A percentile compares a stretch with the other conserved stretches of the same genome.
Conservation (phyloP, 345 rosid genomes). For the Populus deltoides region DNA sequence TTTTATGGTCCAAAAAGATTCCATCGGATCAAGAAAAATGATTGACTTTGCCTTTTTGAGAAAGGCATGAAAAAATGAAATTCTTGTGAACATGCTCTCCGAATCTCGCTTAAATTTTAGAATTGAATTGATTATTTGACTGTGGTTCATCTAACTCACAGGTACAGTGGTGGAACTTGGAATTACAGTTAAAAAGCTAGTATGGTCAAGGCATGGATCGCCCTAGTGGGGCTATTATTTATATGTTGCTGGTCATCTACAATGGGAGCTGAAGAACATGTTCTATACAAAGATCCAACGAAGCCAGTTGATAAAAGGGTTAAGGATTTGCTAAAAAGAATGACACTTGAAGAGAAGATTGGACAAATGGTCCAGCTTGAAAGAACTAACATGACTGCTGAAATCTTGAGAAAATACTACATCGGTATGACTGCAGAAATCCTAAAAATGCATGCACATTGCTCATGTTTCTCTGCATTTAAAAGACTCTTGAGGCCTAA, state of each 20-base stretch:
- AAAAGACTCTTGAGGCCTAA: neutral
- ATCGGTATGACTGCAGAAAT: slow-evolving; percentile 3
- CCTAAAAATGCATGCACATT: no score
- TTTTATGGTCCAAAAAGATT: no score
- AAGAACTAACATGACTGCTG: slow-evolving; percentile 13
- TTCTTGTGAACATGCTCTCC: no score
- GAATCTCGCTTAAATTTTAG: no score
- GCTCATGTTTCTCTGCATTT: neutral
- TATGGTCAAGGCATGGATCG: neutral
- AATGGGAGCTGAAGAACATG: neutral
- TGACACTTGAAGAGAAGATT: slow-evolving; percentile 60
- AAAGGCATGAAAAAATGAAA: no score
- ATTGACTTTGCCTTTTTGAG: no score
- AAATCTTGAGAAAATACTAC: slow-evolving; percentile 7
- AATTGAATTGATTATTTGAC: no score
- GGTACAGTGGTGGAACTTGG: neutral
- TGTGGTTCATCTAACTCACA: no score
- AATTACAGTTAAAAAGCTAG: neutral
- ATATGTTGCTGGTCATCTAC: neutral
- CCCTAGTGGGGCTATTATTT: neutral
- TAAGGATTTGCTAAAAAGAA: slow-evolving; percentile 36
- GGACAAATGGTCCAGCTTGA: slow-evolving; percentile 62
- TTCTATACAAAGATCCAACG: slow-evolving; percentile 42
- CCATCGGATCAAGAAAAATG: no score
- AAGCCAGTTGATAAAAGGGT: slow-evolving; percentile 36